phyloP scores from a whole-genome alignment of 2,329 filamentous ascomycete species.

The Aspergillus glaucus region DNA sequence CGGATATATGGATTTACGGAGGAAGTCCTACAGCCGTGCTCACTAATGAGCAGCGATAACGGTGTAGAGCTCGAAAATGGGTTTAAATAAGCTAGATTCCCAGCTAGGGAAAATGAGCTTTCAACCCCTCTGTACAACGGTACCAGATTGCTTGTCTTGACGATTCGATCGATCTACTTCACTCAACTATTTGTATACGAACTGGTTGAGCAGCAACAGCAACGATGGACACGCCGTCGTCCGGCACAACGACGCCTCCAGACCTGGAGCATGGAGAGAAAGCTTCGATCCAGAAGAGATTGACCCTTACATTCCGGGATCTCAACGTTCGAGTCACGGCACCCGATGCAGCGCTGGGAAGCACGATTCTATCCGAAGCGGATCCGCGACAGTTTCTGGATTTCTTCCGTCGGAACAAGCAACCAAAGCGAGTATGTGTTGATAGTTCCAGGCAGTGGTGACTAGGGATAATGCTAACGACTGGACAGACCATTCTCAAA shows the following conservation, averaged over 20 bases:
- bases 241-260: conserved; percentile 16
- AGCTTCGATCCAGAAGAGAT: conserved; percentile 19
- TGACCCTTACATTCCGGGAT: conserved; percentile 32
- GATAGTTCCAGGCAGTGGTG: not conserved
- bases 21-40: not conserved
- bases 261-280: conserved; percentile 19
- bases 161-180: too few species aligned
- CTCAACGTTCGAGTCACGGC: conserved; percentile 30
- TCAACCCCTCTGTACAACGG: not conserved
- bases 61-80: not conserved
- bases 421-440: conserved; percentile 23
- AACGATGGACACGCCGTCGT: conserved; percentile 24
- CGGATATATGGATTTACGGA: conserved; percentile 17
- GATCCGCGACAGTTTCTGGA: conserved; percentile 24
- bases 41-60: not conserved
- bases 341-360: conserved; percentile 30
- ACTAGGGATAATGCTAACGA: not conserved
- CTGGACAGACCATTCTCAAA: conserved; percentile 33
- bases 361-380: conserved; percentile 27
- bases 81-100: not conserved
- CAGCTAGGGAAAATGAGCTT: not conserved
- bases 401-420: conserved; percentile 13
- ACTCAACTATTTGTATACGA: too few species aligned
- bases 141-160: too few species aligned
- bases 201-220: not conserved